Evolutionary conservation across 179 eudicot genomes (phyloP), one percentile per base, ranked within the genome.

Genomic region (Gypsophila paniculata): DNA sequence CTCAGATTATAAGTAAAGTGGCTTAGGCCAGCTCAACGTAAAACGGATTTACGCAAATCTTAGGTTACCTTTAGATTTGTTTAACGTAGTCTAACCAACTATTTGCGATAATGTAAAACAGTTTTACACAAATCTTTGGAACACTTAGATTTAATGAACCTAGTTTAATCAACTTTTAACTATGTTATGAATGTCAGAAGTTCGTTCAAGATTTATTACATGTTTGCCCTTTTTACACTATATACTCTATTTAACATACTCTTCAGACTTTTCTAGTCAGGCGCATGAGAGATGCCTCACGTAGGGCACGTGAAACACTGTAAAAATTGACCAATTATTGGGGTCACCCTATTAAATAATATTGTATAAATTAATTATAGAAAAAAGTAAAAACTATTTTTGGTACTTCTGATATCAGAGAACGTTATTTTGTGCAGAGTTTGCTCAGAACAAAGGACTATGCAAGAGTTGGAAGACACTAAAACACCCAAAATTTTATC

Each of bases 251-350:
- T 48, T 68, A 65, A 36, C 61, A 18, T 64, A 74, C 57, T 12
- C 65, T 65, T 69, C 76, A 65, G 51, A 66, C 11, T 55, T 55
- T 48, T 53, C 36, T 39, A 54, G 78, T 64, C 73, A 54, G 57
- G 48, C 55, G 12, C 60, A 72, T 26, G 8, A 34, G 21, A 61
- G 52, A 29, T 65, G 51, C 10, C 63, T 29, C 39, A 36, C 57
- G 8, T 25, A 10, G 69, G 82, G 38, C 78, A 75, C 68, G 54
- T 65, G 72, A 71, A 36, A 34, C 39, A 71, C 73, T 52, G 69
- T 34, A 49, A 19, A 25, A 65, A 51, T 79, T 75, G 82, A 75
- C 78, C 71, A 75, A 66, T 55, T 79, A 63, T n/a, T 58, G 72
- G 72, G 72, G 38, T 58, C 70, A 22, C 53, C 69, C 36, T 73